phyloP scores from a whole-genome alignment of 2,329 filamentous ascomycete genomes.

The Triangularia setosa region DNA sequence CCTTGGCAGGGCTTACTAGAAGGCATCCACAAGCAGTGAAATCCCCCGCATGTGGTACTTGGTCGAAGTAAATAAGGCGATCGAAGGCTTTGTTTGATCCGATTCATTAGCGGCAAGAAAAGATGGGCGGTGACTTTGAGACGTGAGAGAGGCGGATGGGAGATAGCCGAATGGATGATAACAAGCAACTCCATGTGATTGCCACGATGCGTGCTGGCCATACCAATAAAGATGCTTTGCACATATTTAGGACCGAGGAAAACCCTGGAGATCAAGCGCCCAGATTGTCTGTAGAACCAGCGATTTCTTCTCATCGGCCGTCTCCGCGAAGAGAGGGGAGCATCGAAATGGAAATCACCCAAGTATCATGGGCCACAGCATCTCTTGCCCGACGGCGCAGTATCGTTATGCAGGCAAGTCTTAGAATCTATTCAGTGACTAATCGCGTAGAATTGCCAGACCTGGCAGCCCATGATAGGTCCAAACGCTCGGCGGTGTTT shows the following conservation, averaged over 20 bases:
- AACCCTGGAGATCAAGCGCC: not conserved
- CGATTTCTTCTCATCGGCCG: not conserved
- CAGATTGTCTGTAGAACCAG: not conserved
- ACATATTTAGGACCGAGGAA: not conserved
- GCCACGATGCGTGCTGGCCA: not conserved
- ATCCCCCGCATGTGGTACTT: not conserved
- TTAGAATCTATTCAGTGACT: not conserved
- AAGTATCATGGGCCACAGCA: not conserved
- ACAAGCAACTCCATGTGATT: not conserved
- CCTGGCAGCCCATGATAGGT: not conserved
- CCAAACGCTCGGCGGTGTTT: not conserved
- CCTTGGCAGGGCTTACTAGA: constrained; percentile 16
- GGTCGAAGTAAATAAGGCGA: constrained; percentile 1
- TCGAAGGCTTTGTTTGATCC: not conserved
- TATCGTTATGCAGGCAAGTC: not conserved
- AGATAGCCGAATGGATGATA: not conserved
- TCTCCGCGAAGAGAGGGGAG: not conserved
- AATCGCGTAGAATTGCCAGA: not conserved
- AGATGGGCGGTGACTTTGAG: not conserved
- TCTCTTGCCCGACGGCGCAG: not conserved
- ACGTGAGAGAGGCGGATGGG: not conserved
- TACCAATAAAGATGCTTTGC: not conserved
- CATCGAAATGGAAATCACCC: not conserved
- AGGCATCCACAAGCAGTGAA: constrained; percentile 1
- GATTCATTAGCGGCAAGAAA: not conserved